Base-by-base conservation (phyloP, 1,284 basidiomycete species). In the Naganishia liquefaciens region DNA sequence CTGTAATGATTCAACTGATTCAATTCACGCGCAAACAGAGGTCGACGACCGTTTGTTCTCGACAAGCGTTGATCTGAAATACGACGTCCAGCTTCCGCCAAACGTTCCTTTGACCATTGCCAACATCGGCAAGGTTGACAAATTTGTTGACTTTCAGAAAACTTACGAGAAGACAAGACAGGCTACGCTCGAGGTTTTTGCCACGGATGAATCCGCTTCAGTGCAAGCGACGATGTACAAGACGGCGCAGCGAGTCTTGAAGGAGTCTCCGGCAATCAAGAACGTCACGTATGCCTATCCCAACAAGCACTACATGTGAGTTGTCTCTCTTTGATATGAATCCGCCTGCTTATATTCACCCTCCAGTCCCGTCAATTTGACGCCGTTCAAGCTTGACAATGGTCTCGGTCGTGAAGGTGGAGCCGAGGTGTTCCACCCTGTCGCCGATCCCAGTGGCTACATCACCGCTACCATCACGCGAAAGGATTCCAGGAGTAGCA, bases 161-260 rank as follows among this genome's bases (percentile, higher is more conserved):
- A 77, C 82, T n/a, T 81, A 84, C 2, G 76, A 75, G 11, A 81
- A 82, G 6, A 88, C 87, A 53, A 83, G 86, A 65, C 78, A 80
- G 49, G 83, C 86, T 21, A 94, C 92, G 9, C 80, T 97, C 33
- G 86, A 91, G 68, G 81, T 88, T 2, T 98, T 97, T 75, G 91
- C 93, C 1, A 80, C 82, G 30, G 91, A 97, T 72, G 88, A 93
- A 74, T 93, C 90, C 73, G 92, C 91, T 9, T 90, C 88, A 72
- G 94, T 98, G 6, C 72, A 92, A 87, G 92, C 93, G 15, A 95
- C 92, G 51, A 81, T 94, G 65, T 96, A 88, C 84, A 90, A 89
- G 78, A 96, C 96, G 86, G 89, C 84, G 0, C 84, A 89, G 70
- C 82, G 83, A 6, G 83, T 96, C 68, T 80, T 95, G 33, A 77